These are phyloP conservation scores for Lanmaoa rubissima DNA, from an alignment of 768 basidiomycete species.

Conservation along the genomic window DNA sequence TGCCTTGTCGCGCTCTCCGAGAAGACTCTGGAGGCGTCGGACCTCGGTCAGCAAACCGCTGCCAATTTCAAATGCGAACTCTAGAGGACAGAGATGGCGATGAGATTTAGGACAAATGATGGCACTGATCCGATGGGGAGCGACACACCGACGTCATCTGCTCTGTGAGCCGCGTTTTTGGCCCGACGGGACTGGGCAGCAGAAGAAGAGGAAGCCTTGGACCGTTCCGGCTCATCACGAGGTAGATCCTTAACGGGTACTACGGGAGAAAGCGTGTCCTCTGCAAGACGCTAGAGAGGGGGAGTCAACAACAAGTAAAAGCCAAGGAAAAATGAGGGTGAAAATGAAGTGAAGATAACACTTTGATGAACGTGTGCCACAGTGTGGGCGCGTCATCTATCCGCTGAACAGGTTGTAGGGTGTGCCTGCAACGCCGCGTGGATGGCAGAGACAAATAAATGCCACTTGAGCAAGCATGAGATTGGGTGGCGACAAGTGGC, in stretches of 20 bases:
- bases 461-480: background rate
- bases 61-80: constrained; percentile 98
- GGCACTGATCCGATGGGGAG: constrained; percentile 11
- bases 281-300: constrained; percentile 42
- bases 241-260: constrained; percentile 48
- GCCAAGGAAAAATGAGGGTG: background rate
- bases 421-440: background rate
- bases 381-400: background rate
- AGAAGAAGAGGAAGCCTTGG: constrained; percentile 61
- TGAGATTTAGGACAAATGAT: background rate
- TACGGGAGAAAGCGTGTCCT: constrained; percentile 46
- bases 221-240: constrained; percentile 61
- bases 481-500: background rate
- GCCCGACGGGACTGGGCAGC: constrained; percentile 86
- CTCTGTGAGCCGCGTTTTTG: constrained; percentile 88
- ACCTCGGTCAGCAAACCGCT: constrained; percentile 91
- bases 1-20: constrained; percentile 90
- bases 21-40: constrained; percentile 82
- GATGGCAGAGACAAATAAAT: background rate
- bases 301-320: constrained; percentile 7
- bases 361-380: background rate
- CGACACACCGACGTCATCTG: constrained; percentile 81
- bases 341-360: background rate
- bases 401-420: background rate
- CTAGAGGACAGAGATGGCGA: constrained; percentile 42